Base-by-base conservation (phyloP, 768 basidiomycete genomes). In the Tricholoma hemisulphureum region DNA sequence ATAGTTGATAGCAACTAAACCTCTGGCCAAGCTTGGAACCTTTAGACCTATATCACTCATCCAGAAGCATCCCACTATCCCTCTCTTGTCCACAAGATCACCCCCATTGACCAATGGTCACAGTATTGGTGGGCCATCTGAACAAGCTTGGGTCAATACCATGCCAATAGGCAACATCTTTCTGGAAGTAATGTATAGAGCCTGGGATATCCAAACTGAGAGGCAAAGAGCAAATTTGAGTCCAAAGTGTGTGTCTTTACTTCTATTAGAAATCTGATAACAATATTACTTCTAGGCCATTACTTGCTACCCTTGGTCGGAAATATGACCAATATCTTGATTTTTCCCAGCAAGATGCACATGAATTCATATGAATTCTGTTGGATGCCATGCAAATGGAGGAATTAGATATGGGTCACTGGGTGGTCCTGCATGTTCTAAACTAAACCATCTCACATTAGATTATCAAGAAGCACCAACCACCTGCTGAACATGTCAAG, bases 311-410 rank as follows among this genome's bases (percentile, higher is more conserved):
- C 10, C 75, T 97, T 14, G 90, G 93, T 2, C 77, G 79, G 63
- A 97, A 96, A 73, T 91, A 95, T 68, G 93, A 94, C 62, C 95
- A 98, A 66, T 98, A 97, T 65, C 84, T 91, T 45, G 95, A 95
- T 67, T 95, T 95, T 70, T 86, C 90, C 7, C 95, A 98, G 71
- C 95, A 97, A 71, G 95, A 98, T 67, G 93, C 95, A 21, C 95
- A 97, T 69, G 95, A 98, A 75, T 88, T 96, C 60, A 73, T 98
- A 23, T 81, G 92, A 29, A 94, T 95, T 61, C 77, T 98, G 58
- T 77, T 97, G 35, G 95, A 97, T 69, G 89, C 87, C 18, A 90
- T 95, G 81, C 84, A 92, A 53, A 95, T 95, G 93, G 95, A 98
- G 69, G 95, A 98, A 71, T 76, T 86, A 51, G 95, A 98, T 67